These are phyloP conservation scores for Corchorus capsularis DNA, from an alignment of 345 rosid genomes.

Conservation along the genomic window DNA sequence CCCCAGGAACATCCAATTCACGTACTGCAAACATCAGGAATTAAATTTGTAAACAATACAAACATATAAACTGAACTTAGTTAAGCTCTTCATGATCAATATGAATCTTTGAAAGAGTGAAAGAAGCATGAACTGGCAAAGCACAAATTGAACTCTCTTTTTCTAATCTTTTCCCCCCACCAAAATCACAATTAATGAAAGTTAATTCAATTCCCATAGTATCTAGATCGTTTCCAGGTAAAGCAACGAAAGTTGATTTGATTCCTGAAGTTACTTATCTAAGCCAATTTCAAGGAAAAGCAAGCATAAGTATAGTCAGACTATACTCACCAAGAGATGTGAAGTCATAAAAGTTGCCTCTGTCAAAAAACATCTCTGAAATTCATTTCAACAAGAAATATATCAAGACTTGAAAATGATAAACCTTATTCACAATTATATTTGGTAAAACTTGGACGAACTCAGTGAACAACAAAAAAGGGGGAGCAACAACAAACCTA, in stretches of 20 bases:
- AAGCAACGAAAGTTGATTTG: too few species aligned
- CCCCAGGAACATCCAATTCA: slow-evolving; percentile 97
- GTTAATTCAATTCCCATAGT: not conserved
- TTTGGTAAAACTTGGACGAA: not conserved
- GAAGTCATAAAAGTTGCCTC: slow-evolving; percentile 93
- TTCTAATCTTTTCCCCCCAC: not conserved
- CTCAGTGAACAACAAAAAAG: not conserved
- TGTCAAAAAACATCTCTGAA: slow-evolving; percentile 94
- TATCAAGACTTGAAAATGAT: not conserved
- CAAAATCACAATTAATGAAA: not conserved
- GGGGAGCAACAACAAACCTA: slow-evolving; percentile 47
- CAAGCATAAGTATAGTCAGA: slow-evolving; percentile 14
- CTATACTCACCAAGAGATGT: slow-evolving; percentile 87
- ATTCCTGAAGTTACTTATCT: not conserved
- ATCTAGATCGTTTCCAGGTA: too few species aligned
- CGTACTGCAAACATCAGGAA: slow-evolving; percentile 61
- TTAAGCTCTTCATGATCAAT: not conserved
- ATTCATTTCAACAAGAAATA: slow-evolving; percentile 14
- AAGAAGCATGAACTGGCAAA: slow-evolving; percentile 16
- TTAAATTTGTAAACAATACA: slow-evolving; percentile 12
- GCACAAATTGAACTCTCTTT: not conserved
- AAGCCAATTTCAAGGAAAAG: not conserved
- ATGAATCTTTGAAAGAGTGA: not conserved
- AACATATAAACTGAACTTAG: not conserved
- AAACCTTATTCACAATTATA: not conserved